Evolutionary conservation across 176 grass and related monocot genomes (phyloP), one percentile per base, ranked within the genome.

Genomic region (Typha latifolia): DNA sequence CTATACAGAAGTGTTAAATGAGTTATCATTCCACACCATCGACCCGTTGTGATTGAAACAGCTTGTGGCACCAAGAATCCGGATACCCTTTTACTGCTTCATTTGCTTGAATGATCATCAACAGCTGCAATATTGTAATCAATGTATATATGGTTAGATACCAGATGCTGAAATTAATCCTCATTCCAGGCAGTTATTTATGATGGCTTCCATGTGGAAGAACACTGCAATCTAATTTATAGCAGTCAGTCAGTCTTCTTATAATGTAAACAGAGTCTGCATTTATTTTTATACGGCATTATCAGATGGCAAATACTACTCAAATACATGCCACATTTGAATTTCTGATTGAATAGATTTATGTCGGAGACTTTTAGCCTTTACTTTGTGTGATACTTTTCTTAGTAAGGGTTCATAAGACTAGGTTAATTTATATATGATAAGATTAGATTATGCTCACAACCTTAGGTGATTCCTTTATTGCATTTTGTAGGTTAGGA

Each of bases 1-100:
- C 81, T 89, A 66, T 89, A 94, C 80, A 85, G 26, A 77, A 84
- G 74, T 71, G 29, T 74, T 2, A 94, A 86, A 49, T 89, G 62
- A 85, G 62, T 16, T 59, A 59, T 21, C 53, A 59, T 21, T 16
- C 15, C 8, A 10, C 8, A 11, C 53, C 11, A 59, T 29, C 18
- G 20, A 18, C 11, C 16, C 9, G n/a, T 57, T 57, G 1, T 15
- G 19, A 18, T 8, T 20, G 52, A 57, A 59, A 59, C 14, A 59
- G 53, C 53, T 59, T 59, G 18, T 22, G 20, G 53, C 18, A 59
- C 53, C 20, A 19, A 7, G 37, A 16, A 10, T 16, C 53, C 53
- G n/a, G 20, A 22, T 16, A 22, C n/a, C 3, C 5, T 59, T 21
- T 59, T 16, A 59, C 53, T 59, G 53, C 53, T 10, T 59, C 53